Evolutionary conservation across 768 basidiomycete species (phyloP).

Genomic region (Sporobolomyces pararoseus): DNA sequence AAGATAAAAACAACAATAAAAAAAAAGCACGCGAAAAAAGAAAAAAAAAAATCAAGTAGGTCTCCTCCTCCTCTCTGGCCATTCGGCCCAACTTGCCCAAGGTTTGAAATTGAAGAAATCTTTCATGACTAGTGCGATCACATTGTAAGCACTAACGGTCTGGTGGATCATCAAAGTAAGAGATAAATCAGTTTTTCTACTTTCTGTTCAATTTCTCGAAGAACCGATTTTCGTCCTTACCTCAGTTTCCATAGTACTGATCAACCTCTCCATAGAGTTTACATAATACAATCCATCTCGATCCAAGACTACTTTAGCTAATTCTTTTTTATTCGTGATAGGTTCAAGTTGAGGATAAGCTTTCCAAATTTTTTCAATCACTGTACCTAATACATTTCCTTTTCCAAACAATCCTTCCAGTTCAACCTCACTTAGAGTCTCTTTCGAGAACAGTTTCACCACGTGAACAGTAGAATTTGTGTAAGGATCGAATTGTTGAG

Average conservation of each 20-base stretch:
- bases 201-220: too few relatives aligned
- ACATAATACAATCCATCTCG: slow-evolving; percentile 72
- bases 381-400: slow-evolving; percentile 72
- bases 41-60: too few relatives aligned
- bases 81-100: slow-evolving; percentile 42
- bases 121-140: slow-evolving; percentile 34
- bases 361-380: slow-evolving; percentile 65
- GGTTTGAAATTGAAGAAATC: slow-evolving; percentile 41
- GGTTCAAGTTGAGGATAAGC: slow-evolving; percentile 52
- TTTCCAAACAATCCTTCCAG: slow-evolving; percentile 61
- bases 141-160: slow-evolving; percentile 44
- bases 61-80: too few relatives aligned
- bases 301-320: slow-evolving; percentile 74
- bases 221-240: slow-evolving; percentile 50
- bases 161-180: background rate
- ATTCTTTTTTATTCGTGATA: slow-evolving; percentile 47
- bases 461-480: slow-evolving; percentile 60
- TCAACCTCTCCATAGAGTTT: slow-evolving; percentile 83
- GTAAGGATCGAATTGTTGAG: slow-evolving; percentile 27
- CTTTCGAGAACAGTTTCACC: slow-evolving; percentile 82
- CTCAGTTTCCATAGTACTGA: slow-evolving; percentile 93
- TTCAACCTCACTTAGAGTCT: slow-evolving; percentile 60
- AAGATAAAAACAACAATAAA: too few relatives aligned
- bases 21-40: too few relatives aligned
- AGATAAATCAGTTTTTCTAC: too few relatives aligned